phyloP scores from a whole-genome alignment of 345 rosid species.

The Salix purpurea region DNA sequence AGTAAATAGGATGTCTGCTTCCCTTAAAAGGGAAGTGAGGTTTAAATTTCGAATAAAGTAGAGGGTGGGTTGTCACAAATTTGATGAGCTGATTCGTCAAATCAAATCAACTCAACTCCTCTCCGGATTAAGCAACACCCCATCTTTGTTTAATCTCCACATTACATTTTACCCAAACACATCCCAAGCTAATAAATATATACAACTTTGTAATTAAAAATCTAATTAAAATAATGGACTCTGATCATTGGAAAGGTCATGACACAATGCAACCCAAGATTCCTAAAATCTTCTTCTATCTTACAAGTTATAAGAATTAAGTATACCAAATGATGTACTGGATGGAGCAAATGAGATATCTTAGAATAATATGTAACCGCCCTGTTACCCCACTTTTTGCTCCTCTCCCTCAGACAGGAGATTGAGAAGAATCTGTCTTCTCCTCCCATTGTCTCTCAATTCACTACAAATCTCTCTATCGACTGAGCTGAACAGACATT shows the following conservation, averaged over 20 bases:
- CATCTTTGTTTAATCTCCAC: not conserved
- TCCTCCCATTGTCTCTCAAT: not conserved
- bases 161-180: not conserved
- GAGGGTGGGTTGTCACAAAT: not conserved
- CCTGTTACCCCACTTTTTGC: constrained; percentile 35
- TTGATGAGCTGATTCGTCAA: not conserved
- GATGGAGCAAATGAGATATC: constrained; percentile 20
- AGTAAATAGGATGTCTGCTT: constrained; percentile 7
- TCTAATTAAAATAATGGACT: constrained; percentile 3
- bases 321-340: not conserved
- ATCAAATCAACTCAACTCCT: not conserved
- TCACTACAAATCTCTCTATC: not conserved
- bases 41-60: not conserved
- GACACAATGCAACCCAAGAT: constrained; percentile 7
- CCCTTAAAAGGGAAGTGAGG: constrained; percentile 37
- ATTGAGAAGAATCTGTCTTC: constrained; percentile 6
- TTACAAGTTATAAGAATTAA: not conserved
- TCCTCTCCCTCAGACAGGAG: constrained; percentile 40
- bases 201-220: not conserved
- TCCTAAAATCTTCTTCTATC: not conserved
- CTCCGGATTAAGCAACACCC: not conserved
- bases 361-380: constrained; percentile 35
- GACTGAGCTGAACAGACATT: not conserved
- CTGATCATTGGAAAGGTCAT: constrained; percentile 23
- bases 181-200: not conserved